Base-by-base conservation (phyloP, 139 green algal genomes). In the Volvox africanus region DNA sequence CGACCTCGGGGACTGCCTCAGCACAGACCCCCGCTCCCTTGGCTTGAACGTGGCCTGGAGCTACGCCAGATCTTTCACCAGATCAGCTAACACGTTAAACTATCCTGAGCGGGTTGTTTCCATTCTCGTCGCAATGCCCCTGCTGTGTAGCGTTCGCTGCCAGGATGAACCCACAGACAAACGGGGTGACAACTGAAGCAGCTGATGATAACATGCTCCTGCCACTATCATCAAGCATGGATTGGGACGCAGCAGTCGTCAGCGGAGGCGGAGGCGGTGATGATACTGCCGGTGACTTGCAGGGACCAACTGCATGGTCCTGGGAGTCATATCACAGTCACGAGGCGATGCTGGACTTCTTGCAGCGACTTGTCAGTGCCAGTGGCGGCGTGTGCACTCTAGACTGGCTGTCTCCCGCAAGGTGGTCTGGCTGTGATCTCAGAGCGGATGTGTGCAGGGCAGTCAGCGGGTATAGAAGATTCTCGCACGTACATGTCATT, bases 271-370 rank as follows among this genome's bases (percentile, higher is more conserved):
- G 21, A 1, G 71, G 28, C 71, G n/a, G 71, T 30, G 71, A 20
- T 30, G 19, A 1, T 30, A 36, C 1, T 20, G 71, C 2, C 28
- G 14, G 32, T 30, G 75, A 33, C 30, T 61, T 5, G 32, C 16
- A n/a, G 26, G 20, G 26, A 33, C 14, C 20, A 2, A 32, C 20
- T 32, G 20, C 75, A 19, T 88, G 83, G 83, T 88, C 83, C 69
- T 89, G 84, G 84, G 24, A 14, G 3, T 33, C 28, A 5, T 89
- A 89, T 30, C 69, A 82, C 69, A 82, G 69, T 37, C 84, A 89
- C 16, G 69, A 82, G 22, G 84, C 17, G 21, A 82, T 82, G 84
- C 37, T 82, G 69, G 69, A n/a, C 16, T 82, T 67, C 28, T 37
- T 89, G n/a, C 9, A 1, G 35, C 21, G 32, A 22, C 67, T 88